phyloP scores from a whole-genome alignment of 257 asterid species.

The Craterostigma plantagineum region DNA sequence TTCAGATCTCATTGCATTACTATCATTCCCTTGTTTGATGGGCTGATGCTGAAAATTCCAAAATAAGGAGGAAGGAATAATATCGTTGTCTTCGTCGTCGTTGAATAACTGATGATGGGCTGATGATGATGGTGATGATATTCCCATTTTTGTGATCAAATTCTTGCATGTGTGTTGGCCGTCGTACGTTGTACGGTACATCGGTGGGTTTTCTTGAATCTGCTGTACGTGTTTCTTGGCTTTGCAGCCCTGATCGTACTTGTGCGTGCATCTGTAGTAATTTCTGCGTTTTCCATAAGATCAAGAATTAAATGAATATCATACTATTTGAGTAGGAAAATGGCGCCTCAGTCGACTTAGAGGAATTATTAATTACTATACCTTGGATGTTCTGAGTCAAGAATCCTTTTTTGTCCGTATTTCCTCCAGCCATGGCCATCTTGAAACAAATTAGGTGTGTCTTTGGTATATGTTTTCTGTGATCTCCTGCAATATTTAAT shows the following conservation, averaged over 20 bases:
- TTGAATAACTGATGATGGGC: background rate
- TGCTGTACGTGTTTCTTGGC: conserved; percentile 55
- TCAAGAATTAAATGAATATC: background rate
- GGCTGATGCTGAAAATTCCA: no score
- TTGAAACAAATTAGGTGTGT: conserved; percentile 14
- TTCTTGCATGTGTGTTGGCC: conserved; percentile 36
- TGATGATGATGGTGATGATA: no score
- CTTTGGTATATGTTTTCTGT: conserved; percentile 18
- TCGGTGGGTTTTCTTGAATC: conserved; percentile 31
- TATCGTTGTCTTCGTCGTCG: no score
- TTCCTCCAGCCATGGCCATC: conserved; percentile 76
- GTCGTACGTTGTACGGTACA: conserved; percentile 32
- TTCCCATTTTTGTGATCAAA: conserved; percentile 4
- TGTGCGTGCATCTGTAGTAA: conserved; percentile 68
- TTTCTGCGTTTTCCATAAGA: conserved; percentile 18
- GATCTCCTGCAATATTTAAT: conserved; percentile 24
- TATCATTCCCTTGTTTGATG: no score
- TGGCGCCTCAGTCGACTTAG: no score
- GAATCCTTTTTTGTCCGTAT: conserved; percentile 59
- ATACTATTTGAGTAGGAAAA: background rate
- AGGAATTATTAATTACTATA: background rate
- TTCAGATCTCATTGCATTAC: no score
- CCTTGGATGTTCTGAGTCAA: conserved; percentile 39
- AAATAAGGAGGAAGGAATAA: no score
- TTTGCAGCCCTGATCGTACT: conserved; percentile 37